Evolutionary conservation across 163 green algal species (phyloP).

Genomic region (Prototheca wickerhamii): DNA sequence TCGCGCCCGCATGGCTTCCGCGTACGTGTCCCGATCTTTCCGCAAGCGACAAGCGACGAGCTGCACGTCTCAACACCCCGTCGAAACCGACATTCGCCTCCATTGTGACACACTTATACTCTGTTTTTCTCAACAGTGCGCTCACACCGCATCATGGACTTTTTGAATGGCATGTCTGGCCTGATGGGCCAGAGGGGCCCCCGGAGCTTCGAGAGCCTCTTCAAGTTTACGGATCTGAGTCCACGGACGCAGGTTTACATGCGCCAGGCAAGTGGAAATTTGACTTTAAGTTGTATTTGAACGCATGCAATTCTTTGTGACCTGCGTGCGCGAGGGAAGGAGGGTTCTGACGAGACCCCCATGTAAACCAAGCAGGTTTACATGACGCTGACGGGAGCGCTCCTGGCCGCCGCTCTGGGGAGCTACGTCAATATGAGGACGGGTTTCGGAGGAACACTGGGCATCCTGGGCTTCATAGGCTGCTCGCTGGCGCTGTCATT

Average conservation of each 20-base stretch:
- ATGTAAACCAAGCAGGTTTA: slow-evolving; percentile 32
- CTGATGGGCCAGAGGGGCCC: background rate
- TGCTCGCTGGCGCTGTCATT: slow-evolving; percentile 40
- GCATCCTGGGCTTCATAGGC: slow-evolving; percentile 42
- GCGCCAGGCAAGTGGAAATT: slow-evolving; percentile 37
- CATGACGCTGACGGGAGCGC: slow-evolving; percentile 28
- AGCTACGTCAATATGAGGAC: slow-evolving; percentile 27
- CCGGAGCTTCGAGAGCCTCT: slow-evolving; percentile 10
- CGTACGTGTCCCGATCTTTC: no score
- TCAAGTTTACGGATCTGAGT: slow-evolving; percentile 44
- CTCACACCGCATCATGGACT: no score
- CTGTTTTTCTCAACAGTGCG: no score
- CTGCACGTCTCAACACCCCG: no score
- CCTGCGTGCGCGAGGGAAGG: no score
- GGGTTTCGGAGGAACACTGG: slow-evolving; percentile 32
- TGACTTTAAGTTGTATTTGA: no score
- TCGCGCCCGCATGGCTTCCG: no score
- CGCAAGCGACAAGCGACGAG: no score
- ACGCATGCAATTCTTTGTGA: no score
- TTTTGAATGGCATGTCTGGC: slow-evolving; percentile 14
- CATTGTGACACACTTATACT: no score
- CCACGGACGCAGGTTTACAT: slow-evolving; percentile 34
- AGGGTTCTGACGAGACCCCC: background rate
- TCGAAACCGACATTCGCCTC: no score
- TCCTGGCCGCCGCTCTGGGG: slow-evolving; percentile 31